Evolutionary conservation across 2,329 filamentous ascomycete species (phyloP).

Genomic region (Dactylonectria macrodidyma): DNA sequence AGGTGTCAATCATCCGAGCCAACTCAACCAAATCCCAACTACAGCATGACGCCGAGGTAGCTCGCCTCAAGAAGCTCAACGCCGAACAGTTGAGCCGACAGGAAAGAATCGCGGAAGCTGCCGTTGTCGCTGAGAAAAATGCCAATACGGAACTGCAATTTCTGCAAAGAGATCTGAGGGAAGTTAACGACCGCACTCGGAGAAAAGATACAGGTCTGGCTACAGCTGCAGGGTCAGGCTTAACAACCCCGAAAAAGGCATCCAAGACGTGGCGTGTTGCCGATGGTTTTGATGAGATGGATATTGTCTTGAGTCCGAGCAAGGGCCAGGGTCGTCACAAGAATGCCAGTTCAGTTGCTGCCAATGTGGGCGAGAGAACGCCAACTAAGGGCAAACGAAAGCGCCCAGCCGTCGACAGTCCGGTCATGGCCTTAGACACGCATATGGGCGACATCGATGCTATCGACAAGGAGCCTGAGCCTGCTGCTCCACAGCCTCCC

Average conservation of each 20-base stretch:
- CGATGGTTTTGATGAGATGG: conserved; percentile 84
- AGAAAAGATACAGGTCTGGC: conserved; percentile 59
- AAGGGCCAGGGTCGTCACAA: conserved; percentile 62
- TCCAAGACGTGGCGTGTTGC: conserved; percentile 71
- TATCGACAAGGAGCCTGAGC: conserved; percentile 47
- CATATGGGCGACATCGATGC: conserved; percentile 60
- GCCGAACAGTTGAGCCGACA: conserved; percentile 76
- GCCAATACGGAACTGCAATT: conserved; percentile 81
- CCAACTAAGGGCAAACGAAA: conserved; percentile 82
- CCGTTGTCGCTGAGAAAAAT: conserved; percentile 75
- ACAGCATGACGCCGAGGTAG: conserved; percentile 75
- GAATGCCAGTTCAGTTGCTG: conserved; percentile 59
- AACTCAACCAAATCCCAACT: conserved; percentile 75
- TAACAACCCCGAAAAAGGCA: conserved; percentile 73
- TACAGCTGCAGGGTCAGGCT: conserved; percentile 36
- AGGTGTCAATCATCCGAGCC: conserved; percentile 81
- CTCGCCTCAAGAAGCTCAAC: conserved; percentile 73
- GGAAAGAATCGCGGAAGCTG: conserved; percentile 74
- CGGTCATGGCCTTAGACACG: conserved; percentile 72
- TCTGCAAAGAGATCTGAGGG: conserved; percentile 78
- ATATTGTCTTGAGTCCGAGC: conserved; percentile 68
- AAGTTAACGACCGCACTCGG: conserved; percentile 66
- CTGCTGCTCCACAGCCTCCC: conserved; percentile 36
- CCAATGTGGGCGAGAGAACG: conserved; percentile 65
- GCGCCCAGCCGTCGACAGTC: conserved; percentile 75